A percentile compares a stretch with the other conserved stretches of the same genome.
These are phyloP conservation scores for Fusarium mundagurra DNA, from an alignment of 2,329 filamentous ascomycete species.

Conservation along the genomic window DNA sequence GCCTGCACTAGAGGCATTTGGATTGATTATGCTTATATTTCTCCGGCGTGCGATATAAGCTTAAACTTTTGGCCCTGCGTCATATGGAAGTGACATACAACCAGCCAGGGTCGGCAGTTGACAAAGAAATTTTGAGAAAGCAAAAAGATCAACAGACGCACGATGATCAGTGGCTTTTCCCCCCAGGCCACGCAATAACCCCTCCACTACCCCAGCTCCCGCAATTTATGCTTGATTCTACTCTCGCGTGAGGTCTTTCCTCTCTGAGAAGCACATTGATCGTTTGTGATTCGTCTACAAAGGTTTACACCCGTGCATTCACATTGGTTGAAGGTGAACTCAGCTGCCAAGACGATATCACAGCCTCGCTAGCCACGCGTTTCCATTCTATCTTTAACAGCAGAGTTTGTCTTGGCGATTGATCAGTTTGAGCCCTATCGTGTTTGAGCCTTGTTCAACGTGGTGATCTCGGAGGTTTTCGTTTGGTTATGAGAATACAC, in stretches of 20 bases:
- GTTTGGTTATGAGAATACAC: neutral
- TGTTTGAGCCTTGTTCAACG: constrained; percentile 4
- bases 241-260: constrained; percentile 33
- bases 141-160: neutral
- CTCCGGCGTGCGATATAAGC: neutral
- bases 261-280: neutral
- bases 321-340: neutral
- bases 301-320: neutral
- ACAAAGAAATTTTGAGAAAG: constrained; percentile 1
- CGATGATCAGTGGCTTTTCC: constrained; percentile 20
- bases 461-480: neutral
- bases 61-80: neutral
- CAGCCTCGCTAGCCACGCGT: constrained; percentile 36
- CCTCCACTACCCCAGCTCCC: constrained; percentile 10
- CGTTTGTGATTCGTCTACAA: constrained; percentile 5
- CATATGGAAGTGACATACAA: constrained; percentile 2
- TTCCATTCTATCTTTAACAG: neutral
- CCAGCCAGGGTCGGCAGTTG: constrained; percentile 3
- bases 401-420: constrained; percentile 11
- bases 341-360: constrained; percentile 21
- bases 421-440: constrained; percentile 12
- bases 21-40: constrained; percentile 19
- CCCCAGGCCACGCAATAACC: constrained; percentile 26
- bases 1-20: neutral
- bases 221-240: constrained; percentile 20